Percentiles rank a stretch among this genome's conserved stretches.
phyloP scores from a whole-genome alignment of 2,329 filamentous ascomycete genomes.

The Alternaria gaisen region DNA sequence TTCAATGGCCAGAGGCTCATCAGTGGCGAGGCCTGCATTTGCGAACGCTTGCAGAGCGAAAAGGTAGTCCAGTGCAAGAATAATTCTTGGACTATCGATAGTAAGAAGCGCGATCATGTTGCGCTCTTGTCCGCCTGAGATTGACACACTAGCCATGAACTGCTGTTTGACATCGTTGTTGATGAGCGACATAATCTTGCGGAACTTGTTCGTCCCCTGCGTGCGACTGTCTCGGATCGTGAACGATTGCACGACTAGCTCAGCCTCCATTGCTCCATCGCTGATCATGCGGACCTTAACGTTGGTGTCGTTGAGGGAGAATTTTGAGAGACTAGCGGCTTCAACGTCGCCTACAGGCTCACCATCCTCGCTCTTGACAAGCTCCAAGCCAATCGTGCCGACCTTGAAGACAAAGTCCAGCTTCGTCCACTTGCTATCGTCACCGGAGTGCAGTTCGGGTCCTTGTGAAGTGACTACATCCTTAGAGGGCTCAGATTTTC shows the following conservation, averaged over 20 bases:
- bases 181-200: conserved; percentile 96
- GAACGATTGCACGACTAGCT: conserved; percentile 92
- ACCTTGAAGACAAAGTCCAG: conserved; percentile 92
- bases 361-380: conserved; percentile 79
- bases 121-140: conserved; percentile 83
- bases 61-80: conserved; percentile 94
- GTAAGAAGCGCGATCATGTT: conserved; percentile 90
- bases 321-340: conserved; percentile 85
- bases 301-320: conserved; percentile 91
- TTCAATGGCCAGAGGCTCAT: conserved; percentile 67
- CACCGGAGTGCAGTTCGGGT: conserved; percentile 74
- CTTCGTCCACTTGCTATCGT: conserved; percentile 82
- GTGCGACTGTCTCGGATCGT: conserved; percentile 93
- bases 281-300: conserved; percentile 93
- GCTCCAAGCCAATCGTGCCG: conserved; percentile 85
- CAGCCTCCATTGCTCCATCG: conserved; percentile 89
- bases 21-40: conserved; percentile 69
- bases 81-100: conserved; percentile 91
- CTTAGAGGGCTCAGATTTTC: conserved; percentile 53
- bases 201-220: conserved; percentile 91
- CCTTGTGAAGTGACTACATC: conserved; percentile 57
- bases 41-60: conserved; percentile 88
- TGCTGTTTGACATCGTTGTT: conserved; percentile 93
- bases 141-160: conserved; percentile 96
- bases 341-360: conserved; percentile 81